phyloP scores from a whole-genome alignment of 31 red algal species.

The Endocladia muricata region DNA sequence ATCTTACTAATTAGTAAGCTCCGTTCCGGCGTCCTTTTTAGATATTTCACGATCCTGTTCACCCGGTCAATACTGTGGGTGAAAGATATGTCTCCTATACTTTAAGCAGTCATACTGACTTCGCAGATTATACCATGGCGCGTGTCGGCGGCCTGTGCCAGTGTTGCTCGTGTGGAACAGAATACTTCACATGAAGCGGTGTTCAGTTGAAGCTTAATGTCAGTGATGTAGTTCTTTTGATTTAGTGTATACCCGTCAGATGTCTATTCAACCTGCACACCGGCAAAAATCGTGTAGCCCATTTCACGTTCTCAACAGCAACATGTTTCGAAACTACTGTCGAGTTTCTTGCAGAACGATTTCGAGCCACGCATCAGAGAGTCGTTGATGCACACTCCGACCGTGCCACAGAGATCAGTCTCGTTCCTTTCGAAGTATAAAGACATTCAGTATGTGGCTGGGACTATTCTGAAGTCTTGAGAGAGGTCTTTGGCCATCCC shows the following conservation, averaged over 20 bases:
- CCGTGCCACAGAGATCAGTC: too few species aligned
- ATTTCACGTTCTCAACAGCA: slow-evolving; percentile 1
- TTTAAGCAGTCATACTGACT: slow-evolving; percentile 4
- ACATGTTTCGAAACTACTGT: too few species aligned
- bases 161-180: neutral
- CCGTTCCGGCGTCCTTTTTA: neutral
- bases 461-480: too few species aligned
- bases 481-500: neutral
- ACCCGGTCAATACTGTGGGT: neutral
- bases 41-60: neutral
- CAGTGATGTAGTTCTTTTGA: neutral
- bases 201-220: neutral
- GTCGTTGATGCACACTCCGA: too few species aligned
- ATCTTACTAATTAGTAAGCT: neutral
- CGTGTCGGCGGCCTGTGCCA: neutral
- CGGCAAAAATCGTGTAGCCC: slow-evolving; percentile 6
- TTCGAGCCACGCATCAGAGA: too few species aligned
- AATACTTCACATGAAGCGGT: neutral
- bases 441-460: too few species aligned
- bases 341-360: too few species aligned
- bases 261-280: slow-evolving; percentile 7
- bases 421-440: too few species aligned
- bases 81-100: slow-evolving; percentile 2
- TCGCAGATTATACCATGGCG: slow-evolving; percentile 16
- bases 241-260: neutral